Evolutionary conservation across 192 early-diverging fungal genomes (phyloP).

Genomic region (Entophlyctis helioformis): DNA sequence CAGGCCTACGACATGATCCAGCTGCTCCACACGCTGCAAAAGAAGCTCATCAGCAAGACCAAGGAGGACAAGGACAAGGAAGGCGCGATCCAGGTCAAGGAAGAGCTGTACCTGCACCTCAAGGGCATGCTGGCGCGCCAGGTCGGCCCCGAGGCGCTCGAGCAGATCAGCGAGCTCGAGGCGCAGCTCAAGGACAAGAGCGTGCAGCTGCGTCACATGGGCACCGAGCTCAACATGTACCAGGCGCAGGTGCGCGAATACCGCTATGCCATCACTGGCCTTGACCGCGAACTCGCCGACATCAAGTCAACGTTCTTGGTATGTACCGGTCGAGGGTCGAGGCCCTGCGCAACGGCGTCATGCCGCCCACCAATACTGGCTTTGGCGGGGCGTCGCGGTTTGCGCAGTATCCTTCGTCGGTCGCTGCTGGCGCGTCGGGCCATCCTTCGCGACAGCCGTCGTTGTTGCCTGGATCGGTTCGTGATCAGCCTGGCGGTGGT

Average conservation of each 20-base stretch:
- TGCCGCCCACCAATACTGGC: no score
- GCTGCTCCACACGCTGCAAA: slow-evolving; percentile 44
- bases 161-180: slow-evolving; percentile 40
- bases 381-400: no score
- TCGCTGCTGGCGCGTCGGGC: no score
- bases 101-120: slow-evolving; percentile 42
- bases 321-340: no score
- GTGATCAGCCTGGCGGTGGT: no score
- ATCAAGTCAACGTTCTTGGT: slow-evolving; percentile 15
- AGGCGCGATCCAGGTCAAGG: slow-evolving; percentile 32
- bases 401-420: no score
- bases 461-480: no score
- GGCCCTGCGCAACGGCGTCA: no score
- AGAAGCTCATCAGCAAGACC: slow-evolving; percentile 42
- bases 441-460: no score
- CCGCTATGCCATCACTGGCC: slow-evolving; percentile 22
- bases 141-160: slow-evolving; percentile 46
- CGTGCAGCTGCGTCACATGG: slow-evolving; percentile 41
- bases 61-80: slow-evolving; percentile 41
- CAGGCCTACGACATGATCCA: slow-evolving; percentile 45
- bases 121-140: slow-evolving; percentile 43
- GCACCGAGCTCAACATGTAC: slow-evolving; percentile 51
- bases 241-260: slow-evolving; percentile 41
- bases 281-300: slow-evolving; percentile 23
- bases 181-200: slow-evolving; percentile 44